Conservation (phyloP, 2,329 filamentous ascomycete genomes). For the Penicillium sp. region DNA sequence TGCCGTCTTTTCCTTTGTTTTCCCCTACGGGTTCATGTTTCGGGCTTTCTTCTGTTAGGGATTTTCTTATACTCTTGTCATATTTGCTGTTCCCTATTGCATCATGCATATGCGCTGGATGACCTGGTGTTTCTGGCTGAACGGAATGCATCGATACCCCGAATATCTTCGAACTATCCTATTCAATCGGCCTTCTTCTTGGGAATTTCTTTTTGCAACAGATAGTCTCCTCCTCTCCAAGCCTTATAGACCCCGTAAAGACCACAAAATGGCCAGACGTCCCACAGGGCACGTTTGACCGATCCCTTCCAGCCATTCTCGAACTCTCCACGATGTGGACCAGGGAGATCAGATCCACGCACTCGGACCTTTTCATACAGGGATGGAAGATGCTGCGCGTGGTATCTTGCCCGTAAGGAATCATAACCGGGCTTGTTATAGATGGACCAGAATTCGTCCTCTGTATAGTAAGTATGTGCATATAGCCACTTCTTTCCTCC, state of each 20-base stretch:
- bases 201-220: constrained; percentile 10
- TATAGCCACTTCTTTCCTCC: constrained; percentile 81
- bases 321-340: constrained; percentile 9
- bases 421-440: constrained; percentile 36
- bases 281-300: constrained; percentile 14
- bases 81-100: background rate
- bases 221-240: constrained; percentile 21
- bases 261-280: constrained; percentile 21
- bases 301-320: constrained; percentile 10
- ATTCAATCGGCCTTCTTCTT: constrained; percentile 7
- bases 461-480: constrained; percentile 73
- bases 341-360: constrained; percentile 11
- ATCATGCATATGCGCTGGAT: background rate
- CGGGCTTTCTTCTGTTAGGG: background rate
- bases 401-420: constrained; percentile 32
- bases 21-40: background rate
- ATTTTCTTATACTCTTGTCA: background rate
- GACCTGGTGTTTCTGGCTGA: background rate
- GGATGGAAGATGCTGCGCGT: constrained; percentile 28
- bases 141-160: constrained; percentile 3
- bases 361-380: constrained; percentile 32
- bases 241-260: constrained; percentile 22
- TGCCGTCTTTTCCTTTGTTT: background rate
- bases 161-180: background rate
- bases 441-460: constrained; percentile 42